phyloP scores from a whole-genome alignment of 768 basidiomycete species.

The Boletus edulis region DNA sequence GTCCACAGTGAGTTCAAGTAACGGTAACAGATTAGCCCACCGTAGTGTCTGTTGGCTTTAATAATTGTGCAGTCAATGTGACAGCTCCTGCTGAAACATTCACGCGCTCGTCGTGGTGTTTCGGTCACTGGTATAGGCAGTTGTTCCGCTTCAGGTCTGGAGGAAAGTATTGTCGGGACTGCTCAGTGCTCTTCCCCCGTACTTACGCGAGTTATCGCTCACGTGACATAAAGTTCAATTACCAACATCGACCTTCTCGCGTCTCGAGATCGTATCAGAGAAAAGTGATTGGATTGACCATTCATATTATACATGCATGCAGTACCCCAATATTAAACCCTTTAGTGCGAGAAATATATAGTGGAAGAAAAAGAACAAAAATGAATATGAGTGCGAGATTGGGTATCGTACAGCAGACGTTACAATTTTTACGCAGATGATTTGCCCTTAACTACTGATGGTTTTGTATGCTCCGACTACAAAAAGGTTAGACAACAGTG shows the following conservation, averaged over 20 bases:
- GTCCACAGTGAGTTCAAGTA: background rate
- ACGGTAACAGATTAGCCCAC: constrained; percentile 6
- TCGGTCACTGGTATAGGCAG: background rate
- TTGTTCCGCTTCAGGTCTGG: background rate
- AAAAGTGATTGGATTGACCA: background rate
- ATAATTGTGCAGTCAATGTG: background rate
- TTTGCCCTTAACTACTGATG: background rate
- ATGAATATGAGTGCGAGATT: background rate
- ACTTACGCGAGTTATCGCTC: background rate
- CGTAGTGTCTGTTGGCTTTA: background rate
- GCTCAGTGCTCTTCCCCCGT: no score
- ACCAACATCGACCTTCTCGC: no score
- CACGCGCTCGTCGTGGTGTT: background rate
- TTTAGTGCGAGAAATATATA: background rate
- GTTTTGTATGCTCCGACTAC: background rate
- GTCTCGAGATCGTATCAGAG: background rate
- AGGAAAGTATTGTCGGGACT: background rate
- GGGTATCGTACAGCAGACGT: background rate
- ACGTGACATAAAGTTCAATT: constrained; percentile 7
- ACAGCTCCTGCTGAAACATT: background rate
- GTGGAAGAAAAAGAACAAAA: background rate
- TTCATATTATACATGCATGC: background rate
- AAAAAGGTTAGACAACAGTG: background rate
- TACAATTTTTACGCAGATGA: background rate
- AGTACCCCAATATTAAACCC: background rate